Conservation (phyloP, 2,329 filamentous ascomycete species). For the Pleurostoma richardsiae region DNA sequence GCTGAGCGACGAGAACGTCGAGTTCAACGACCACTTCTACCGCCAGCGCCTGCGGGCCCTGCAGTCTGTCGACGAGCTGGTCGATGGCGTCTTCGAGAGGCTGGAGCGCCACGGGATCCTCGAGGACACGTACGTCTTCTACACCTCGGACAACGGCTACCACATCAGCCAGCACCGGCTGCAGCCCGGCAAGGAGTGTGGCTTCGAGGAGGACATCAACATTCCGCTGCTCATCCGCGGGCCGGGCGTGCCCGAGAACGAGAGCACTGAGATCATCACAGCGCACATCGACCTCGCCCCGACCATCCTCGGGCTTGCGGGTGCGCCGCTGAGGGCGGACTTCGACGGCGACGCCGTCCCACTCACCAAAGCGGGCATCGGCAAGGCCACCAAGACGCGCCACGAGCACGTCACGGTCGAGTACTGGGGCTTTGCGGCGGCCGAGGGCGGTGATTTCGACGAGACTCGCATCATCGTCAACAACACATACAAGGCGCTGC, state of each 20-base stretch:
- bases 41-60: constrained; percentile 36
- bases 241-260: constrained; percentile 42
- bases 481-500: constrained; percentile 58
- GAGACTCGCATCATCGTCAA: constrained; percentile 19
- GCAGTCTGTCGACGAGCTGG: constrained; percentile 36
- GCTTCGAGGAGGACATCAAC: constrained; percentile 54
- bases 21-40: constrained; percentile 29
- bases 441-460: constrained; percentile 28
- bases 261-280: constrained; percentile 40
- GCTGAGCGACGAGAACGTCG: constrained; percentile 3
- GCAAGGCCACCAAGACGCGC: constrained; percentile 14
- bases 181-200: constrained; percentile 41
- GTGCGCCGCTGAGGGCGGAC: constrained; percentile 35
- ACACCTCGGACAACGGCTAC: constrained; percentile 8
- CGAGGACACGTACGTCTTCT: constrained; percentile 9
- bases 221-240: constrained; percentile 56
- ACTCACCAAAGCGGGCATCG: constrained; percentile 20
- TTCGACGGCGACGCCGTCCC: constrained; percentile 53
- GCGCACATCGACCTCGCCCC: constrained; percentile 61
- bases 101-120: constrained; percentile 12
- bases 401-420: constrained; percentile 55
- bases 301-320: constrained; percentile 45
- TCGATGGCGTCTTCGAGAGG: constrained; percentile 27
- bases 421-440: constrained; percentile 43
- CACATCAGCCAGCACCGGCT: constrained; percentile 8